These are phyloP conservation scores for Rhodotorula babjevae DNA, from an alignment of 768 basidiomycete species.

Conservation along the genomic window DNA sequence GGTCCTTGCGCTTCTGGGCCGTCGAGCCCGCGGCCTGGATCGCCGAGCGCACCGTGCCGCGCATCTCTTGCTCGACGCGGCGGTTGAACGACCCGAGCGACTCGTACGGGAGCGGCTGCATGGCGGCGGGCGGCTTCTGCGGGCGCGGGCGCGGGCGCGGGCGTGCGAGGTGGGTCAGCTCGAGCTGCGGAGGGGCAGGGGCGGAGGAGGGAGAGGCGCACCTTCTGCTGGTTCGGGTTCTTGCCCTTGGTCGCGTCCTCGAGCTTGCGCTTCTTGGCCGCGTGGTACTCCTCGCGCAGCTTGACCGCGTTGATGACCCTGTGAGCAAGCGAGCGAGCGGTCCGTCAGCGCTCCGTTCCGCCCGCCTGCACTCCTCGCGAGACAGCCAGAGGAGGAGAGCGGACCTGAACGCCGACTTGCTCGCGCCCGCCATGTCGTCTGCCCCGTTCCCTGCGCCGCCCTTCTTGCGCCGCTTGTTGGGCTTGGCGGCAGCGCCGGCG, in stretches of 20 bases:
- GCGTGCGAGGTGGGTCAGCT: neutral
- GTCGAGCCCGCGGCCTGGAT: conserved; percentile 24
- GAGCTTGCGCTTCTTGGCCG: conserved; percentile 31
- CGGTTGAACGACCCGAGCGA: conserved; percentile 38
- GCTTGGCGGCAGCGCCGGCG: neutral
- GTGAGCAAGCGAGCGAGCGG: neutral
- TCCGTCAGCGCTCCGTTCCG: no score
- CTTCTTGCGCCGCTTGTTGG: conserved; percentile 32
- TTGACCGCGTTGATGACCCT: conserved; percentile 34
- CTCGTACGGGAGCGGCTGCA: conserved; percentile 30
- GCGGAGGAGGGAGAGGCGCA: neutral
- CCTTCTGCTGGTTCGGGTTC: conserved; percentile 17
- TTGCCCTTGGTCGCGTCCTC: conserved; percentile 24
- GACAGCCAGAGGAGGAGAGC: neutral
- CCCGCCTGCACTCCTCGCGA: no score
- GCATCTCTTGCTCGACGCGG: conserved; percentile 37
- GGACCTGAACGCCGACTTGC: conserved; percentile 32
- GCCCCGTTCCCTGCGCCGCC: neutral
- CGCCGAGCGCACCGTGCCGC: conserved; percentile 20
- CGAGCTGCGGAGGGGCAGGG: neutral
- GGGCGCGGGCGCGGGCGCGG: neutral
- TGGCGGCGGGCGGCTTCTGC: conserved; percentile 4
- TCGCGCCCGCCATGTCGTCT: conserved; percentile 5
- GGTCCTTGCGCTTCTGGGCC: conserved; percentile 29
- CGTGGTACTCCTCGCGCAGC: conserved; percentile 32